A percentile compares a stretch with the other conserved stretches of the same genome.
Evolutionary conservation across 768 basidiomycete genomes (phyloP).

Genomic region (Naganishia onofrii): DNA sequence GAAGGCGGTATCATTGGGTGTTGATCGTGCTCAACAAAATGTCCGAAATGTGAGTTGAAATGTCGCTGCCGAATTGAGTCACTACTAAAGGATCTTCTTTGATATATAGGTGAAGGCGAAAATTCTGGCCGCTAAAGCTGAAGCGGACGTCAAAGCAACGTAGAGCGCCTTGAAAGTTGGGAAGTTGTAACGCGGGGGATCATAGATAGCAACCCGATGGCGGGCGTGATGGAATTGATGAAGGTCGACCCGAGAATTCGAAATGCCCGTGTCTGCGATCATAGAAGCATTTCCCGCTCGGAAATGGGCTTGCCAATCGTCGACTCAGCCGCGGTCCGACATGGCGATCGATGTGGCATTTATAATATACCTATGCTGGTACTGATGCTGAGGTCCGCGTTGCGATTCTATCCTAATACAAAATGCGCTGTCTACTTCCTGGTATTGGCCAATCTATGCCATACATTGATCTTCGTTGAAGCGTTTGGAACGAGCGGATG

Average conservation of each 20-base stretch:
- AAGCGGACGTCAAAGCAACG: not conserved
- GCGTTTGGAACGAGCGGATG: not conserved
- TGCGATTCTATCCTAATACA: not conserved
- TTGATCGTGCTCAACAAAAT: slow-evolving; percentile 51
- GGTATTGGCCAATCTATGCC: not conserved
- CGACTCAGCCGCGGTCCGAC: too few species aligned
- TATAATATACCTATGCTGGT: not conserved
- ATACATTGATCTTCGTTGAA: not conserved
- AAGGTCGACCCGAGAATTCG: too few species aligned
- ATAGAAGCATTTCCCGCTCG: too few species aligned
- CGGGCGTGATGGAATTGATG: too few species aligned
- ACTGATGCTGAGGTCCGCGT: not conserved
- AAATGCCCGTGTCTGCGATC: too few species aligned
- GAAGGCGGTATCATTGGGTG: slow-evolving; percentile 48
- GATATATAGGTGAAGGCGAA: slow-evolving; percentile 8
- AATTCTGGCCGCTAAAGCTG: slow-evolving; percentile 13
- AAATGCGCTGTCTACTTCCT: not conserved
- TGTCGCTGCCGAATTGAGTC: too few species aligned
- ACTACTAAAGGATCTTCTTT: not conserved
- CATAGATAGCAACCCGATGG: too few species aligned
- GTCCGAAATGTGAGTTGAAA: slow-evolving; percentile 48
- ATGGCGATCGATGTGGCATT: not conserved
- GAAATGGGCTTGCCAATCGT: too few species aligned
- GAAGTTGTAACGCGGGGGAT: too few species aligned
- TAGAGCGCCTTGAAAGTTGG: not conserved